phyloP scores from a whole-genome alignment of 2,329 filamentous ascomycete genomes.

The Fusarium equiseti region DNA sequence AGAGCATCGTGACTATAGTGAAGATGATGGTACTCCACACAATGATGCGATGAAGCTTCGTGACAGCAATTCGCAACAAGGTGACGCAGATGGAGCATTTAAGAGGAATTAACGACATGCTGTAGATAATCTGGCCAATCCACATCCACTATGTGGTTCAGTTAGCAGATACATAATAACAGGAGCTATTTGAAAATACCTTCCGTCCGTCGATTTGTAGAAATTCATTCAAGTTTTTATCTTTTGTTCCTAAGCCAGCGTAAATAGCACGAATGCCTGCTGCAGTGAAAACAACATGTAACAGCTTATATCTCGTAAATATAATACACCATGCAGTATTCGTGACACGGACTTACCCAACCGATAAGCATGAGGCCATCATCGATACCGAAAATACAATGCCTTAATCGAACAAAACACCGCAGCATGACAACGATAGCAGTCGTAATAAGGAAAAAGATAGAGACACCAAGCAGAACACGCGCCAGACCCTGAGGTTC shows the following conservation, averaged over 20 bases:
- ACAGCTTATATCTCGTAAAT: constrained; percentile 3
- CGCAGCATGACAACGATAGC: constrained; percentile 9
- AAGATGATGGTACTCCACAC: constrained; percentile 23
- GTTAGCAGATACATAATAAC: neutral
- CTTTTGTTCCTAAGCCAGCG: constrained; percentile 18
- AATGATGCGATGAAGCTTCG: constrained; percentile 20
- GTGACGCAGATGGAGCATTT: constrained; percentile 36
- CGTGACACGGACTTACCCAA: constrained; percentile 16
- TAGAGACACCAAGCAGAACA: neutral
- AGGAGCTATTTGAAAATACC: accelerated
- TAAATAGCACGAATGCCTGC: neutral
- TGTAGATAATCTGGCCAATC: constrained; percentile 19
- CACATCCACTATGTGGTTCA: constrained; percentile 23
- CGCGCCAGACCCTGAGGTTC: neutral
- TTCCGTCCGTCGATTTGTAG: constrained; percentile 19
- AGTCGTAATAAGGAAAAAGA: constrained; percentile 13
- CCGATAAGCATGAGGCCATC: constrained; percentile 34
- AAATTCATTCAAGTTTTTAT: constrained; percentile 6
- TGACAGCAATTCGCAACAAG: constrained; percentile 30
- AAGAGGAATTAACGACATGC: constrained; percentile 23
- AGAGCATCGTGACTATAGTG: constrained; percentile 1
- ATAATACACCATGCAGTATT: neutral
- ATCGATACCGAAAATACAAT: constrained; percentile 25
- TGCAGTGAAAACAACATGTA: constrained; percentile 15
- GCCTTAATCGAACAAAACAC: constrained; percentile 3